A percentile compares a stretch with the other conserved stretches of the same genome.
These are phyloP conservation scores for Mycena indigotica DNA, from an alignment of 768 basidiomycete species.

Conservation along the genomic window DNA sequence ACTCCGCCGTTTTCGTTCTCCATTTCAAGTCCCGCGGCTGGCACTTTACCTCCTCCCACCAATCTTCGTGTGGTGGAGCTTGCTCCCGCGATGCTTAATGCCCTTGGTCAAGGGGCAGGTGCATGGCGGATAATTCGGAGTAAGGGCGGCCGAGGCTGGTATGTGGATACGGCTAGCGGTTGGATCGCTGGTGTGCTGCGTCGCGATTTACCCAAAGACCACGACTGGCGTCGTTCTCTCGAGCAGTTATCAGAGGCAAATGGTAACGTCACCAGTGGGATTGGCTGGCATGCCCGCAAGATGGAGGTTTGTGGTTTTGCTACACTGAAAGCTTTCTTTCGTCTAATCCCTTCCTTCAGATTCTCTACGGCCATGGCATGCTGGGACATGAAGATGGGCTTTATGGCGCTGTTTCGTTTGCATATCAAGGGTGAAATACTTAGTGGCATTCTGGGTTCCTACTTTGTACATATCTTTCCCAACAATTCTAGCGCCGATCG, in stretches of 20 bases:
- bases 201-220: constrained; percentile 58
- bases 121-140: constrained; percentile 89
- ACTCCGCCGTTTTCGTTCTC: constrained; percentile 76
- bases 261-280: constrained; percentile 86
- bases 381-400: constrained; percentile 90
- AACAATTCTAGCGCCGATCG: too few species aligned
- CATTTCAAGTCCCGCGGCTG: constrained; percentile 34
- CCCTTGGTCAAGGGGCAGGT: constrained; percentile 76
- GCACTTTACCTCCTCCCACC: constrained; percentile 56
- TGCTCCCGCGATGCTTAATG: constrained; percentile 66
- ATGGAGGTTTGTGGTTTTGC: constrained; percentile 76
- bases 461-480: not conserved
- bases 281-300: constrained; percentile 96
- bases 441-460: not conserved
- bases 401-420: constrained; percentile 93
- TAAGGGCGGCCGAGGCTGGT: constrained; percentile 95
- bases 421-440: constrained; percentile 75
- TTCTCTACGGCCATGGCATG: constrained; percentile 89
- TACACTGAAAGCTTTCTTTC: constrained; percentile 5
- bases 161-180: constrained; percentile 83
- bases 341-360: constrained; percentile 38
- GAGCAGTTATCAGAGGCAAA: constrained; percentile 75
- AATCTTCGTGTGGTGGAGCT: constrained; percentile 87
- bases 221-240: constrained; percentile 74
- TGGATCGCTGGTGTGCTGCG: constrained; percentile 69